A percentile compares a stretch with the other conserved stretches of the same genome.
These are phyloP conservation scores for Tuber magnatum DNA, from an alignment of 495 filamentous ascomycete genomes.

Conservation along the genomic window DNA sequence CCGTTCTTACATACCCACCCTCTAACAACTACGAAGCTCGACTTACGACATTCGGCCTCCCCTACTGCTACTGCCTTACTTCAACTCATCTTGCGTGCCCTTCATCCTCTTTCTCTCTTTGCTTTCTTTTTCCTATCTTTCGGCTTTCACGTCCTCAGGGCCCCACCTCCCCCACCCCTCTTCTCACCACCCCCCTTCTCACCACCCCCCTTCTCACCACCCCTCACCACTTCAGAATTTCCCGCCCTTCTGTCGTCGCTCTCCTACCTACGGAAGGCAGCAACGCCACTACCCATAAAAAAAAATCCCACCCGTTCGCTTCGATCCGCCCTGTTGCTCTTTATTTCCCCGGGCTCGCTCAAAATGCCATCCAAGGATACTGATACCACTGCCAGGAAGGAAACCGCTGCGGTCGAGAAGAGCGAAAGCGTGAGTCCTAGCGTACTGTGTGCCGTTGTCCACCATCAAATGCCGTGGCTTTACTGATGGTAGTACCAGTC, in stretches of 20 bases:
- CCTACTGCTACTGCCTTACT: conserved; percentile 1
- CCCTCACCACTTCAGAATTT: conserved; percentile 30
- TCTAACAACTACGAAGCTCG: neutral
- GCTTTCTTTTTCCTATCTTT: neutral
- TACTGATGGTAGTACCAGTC: neutral
- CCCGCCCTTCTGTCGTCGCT: conserved; percentile 32
- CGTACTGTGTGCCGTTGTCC: neutral
- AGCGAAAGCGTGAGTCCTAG: conserved; percentile 9
- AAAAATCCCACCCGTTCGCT: conserved; percentile 27
- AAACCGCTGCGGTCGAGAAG: neutral
- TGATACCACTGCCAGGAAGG: conserved; percentile 11
- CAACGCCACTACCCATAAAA: conserved; percentile 10
- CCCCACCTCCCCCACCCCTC: conserved; percentile 37
- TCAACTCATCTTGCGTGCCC: neutral
- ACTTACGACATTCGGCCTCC: neutral
- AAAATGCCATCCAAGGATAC: conserved; percentile 22
- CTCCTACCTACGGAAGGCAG: conserved; percentile 13
- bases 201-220: conserved; percentile 37
- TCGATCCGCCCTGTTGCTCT: conserved; percentile 26
- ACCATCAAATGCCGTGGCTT: neutral
- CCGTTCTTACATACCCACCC: neutral
- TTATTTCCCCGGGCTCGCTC: conserved; percentile 28
- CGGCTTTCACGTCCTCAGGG: conserved; percentile 4
- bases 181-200: conserved; percentile 37
- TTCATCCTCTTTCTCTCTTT: neutral